Evolutionary conservation across 441 rosid genomes (phyloP).

Genomic region (Jatropha podagrica): DNA sequence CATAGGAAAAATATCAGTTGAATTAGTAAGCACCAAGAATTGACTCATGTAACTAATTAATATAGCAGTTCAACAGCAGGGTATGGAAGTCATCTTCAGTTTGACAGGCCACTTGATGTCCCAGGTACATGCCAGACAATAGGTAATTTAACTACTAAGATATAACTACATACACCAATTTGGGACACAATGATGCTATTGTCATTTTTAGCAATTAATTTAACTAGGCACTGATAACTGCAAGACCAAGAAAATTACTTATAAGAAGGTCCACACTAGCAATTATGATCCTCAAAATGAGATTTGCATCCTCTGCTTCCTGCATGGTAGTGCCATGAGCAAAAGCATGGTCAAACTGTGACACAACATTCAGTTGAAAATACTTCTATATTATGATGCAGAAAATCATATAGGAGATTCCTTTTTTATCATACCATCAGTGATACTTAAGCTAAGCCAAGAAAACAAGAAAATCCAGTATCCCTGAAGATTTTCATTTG

Average conservation of each 20-base stretch:
- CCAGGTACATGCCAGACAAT: not conserved
- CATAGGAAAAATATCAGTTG: not conserved
- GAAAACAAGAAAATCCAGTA: not conserved
- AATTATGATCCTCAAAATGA: constrained; percentile 21
- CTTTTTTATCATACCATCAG: not conserved
- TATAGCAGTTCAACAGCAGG: constrained; percentile 4
- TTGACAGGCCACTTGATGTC: not conserved
- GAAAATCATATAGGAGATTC: not conserved
- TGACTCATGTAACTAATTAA: not conserved
- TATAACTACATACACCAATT: not conserved
- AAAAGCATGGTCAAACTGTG: constrained; percentile 23
- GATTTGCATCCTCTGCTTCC: constrained; percentile 26
- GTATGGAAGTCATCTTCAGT: not conserved
- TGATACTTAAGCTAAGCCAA: constrained; percentile 3
- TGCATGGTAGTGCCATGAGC: constrained; percentile 23
- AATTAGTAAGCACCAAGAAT: not conserved
- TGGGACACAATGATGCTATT: not conserved
- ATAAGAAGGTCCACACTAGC: constrained; percentile 23
- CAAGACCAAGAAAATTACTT: constrained; percentile 25
- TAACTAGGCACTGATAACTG: constrained; percentile 10
- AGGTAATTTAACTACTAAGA: not conserved
- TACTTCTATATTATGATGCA: not conserved
- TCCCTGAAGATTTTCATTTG: not conserved
- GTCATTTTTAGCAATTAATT: not conserved
- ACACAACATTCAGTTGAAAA: constrained; percentile 6